Conservation (phyloP, 2,329 filamentous ascomycete species). For the Cyphellophora europaea region DNA sequence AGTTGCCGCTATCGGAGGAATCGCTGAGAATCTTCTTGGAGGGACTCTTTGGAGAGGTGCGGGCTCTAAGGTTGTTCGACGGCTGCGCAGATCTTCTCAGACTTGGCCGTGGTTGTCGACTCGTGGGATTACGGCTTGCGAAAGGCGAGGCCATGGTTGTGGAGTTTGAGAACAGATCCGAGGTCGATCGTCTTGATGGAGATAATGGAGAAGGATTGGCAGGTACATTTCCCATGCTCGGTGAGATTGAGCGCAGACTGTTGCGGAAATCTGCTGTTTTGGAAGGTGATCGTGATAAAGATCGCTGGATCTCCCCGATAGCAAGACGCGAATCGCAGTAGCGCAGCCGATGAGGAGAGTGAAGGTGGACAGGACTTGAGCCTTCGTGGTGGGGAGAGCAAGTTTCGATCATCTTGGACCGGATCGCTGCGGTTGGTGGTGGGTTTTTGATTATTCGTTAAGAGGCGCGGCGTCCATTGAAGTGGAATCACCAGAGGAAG, state of each 20-base stretch:
- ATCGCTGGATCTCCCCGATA: slow-evolving; percentile 74
- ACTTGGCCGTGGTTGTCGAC: slow-evolving; percentile 46
- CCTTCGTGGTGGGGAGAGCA: slow-evolving; percentile 40
- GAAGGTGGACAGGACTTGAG: slow-evolving; percentile 73
- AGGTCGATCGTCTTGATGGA: slow-evolving; percentile 44
- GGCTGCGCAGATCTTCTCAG: slow-evolving; percentile 30
- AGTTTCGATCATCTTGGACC: slow-evolving; percentile 37
- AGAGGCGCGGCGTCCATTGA: no score
- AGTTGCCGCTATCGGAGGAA: slow-evolving; percentile 63
- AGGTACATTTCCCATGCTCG: slow-evolving; percentile 41
- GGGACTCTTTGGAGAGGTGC: slow-evolving; percentile 71
- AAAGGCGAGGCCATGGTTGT: slow-evolving; percentile 41
- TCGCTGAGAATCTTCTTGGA: slow-evolving; percentile 66
- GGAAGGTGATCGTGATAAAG: slow-evolving; percentile 86
- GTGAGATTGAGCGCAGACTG: slow-evolving; percentile 41
- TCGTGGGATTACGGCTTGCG: slow-evolving; percentile 56
- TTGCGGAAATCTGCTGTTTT: slow-evolving; percentile 45
- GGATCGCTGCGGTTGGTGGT: no score
- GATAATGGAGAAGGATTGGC: slow-evolving; percentile 47
- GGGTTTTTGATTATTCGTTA: no score
- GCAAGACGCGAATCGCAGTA: slow-evolving; percentile 74
- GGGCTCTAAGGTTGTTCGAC: slow-evolving; percentile 41
- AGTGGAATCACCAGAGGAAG: no score
- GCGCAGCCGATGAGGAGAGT: slow-evolving; percentile 75
- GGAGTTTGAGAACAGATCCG: slow-evolving; percentile 45